A percentile compares a stretch with the other conserved stretches of the same genome.
Conservation (phyloP, 768 basidiomycete genomes). For the Amanita jacksonii region DNA sequence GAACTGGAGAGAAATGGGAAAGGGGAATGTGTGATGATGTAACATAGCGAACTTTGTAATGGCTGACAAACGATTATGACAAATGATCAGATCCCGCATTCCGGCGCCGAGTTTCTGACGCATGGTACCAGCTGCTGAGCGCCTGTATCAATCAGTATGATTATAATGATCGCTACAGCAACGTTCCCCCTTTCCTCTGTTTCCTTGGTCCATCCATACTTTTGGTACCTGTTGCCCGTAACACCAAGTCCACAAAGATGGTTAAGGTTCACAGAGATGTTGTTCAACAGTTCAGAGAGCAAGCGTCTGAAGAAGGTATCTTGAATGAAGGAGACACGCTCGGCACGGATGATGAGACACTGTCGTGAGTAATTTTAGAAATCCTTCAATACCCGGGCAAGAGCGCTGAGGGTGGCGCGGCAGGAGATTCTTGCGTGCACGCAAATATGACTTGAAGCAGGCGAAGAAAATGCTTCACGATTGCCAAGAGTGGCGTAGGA, state of each 20-base stretch:
- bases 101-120: not conserved
- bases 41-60: slow-evolving; percentile 8
- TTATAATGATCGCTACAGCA: too few species aligned
- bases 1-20: slow-evolving; percentile 31
- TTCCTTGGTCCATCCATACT: too few species aligned
- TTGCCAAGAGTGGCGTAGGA: slow-evolving; percentile 61
- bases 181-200: too few species aligned
- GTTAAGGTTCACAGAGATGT: slow-evolving; percentile 23
- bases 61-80: not conserved
- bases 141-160: too few species aligned
- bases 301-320: slow-evolving; percentile 42
- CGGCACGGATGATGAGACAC: slow-evolving; percentile 47
- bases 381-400: too few species aligned
- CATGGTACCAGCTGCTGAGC: too few species aligned
- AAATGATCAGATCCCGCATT: not conserved
- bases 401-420: not conserved
- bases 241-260: too few species aligned
- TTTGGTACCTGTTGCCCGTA: too few species aligned
- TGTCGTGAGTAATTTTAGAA: slow-evolving; percentile 36
- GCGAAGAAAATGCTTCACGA: slow-evolving; percentile 58
- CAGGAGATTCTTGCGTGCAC: slow-evolving; percentile 72
- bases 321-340: slow-evolving; percentile 52
- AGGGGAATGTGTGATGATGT: slow-evolving; percentile 53
- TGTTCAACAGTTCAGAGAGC: slow-evolving; percentile 40
- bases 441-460: slow-evolving; percentile 49